phyloP scores from a whole-genome alignment of 371 early-diverging fungal species.

The Apophysomyces variabilis region DNA sequence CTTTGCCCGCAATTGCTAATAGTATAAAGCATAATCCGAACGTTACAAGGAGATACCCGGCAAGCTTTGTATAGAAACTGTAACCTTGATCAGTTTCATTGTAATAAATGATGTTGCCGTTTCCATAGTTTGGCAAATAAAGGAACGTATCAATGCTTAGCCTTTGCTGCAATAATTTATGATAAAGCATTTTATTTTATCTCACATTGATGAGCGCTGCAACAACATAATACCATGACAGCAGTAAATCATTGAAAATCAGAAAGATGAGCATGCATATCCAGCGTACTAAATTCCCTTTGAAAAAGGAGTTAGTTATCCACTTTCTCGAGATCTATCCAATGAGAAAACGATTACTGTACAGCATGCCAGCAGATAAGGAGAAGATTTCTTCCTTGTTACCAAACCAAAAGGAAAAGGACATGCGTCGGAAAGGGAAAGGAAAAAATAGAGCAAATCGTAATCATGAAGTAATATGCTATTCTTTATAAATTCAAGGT shows the following conservation, averaged over 20 bases:
- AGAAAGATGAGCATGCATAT: not conserved
- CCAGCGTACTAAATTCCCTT: too few relatives aligned
- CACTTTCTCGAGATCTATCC: not conserved
- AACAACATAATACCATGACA: not conserved
- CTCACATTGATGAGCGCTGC: not conserved
- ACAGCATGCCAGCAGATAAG: not conserved
- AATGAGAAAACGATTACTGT: not conserved
- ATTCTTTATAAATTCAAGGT: too few relatives aligned
- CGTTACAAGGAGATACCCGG: not conserved
- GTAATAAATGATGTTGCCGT: too few relatives aligned
- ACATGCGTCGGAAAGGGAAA: not conserved
- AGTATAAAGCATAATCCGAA: too few relatives aligned
- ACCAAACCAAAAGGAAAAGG: not conserved
- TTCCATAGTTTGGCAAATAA: too few relatives aligned
- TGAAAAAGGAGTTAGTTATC: not conserved
- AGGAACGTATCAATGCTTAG: too few relatives aligned
- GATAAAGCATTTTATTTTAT: not conserved
- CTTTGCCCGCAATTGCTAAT: too few relatives aligned
- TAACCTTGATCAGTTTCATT: not conserved
- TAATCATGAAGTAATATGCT: too few relatives aligned
- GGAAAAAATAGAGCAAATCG: constrained; percentile 2
- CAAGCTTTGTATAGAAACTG: not conserved
- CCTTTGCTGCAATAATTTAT: too few relatives aligned
- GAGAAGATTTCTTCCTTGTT: constrained; percentile 2
- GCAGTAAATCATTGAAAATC: not conserved